A percentile compares a stretch with the other conserved stretches of the same genome.
Conservation (phyloP, 306 rosid species). For the Gleditsia sinensis region DNA sequence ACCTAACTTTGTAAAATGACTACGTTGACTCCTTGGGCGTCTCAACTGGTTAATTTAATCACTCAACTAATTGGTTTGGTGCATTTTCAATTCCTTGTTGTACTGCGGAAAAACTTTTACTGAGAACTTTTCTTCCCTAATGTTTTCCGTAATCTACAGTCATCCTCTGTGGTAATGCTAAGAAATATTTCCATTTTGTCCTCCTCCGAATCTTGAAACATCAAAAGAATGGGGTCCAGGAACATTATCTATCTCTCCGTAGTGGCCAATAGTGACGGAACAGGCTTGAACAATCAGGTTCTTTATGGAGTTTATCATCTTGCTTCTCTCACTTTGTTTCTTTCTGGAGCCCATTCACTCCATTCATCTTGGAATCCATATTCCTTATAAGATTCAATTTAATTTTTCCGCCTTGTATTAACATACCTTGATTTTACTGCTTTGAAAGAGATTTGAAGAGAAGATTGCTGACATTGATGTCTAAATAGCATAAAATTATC, state of each 20-base stretch:
- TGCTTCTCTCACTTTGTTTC: neutral
- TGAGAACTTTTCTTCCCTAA: neutral
- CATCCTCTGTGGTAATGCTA: neutral
- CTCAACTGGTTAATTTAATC: constrained; percentile 25
- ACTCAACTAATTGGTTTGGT: too few species aligned
- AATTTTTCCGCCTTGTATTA: neutral
- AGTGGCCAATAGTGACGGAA: neutral
- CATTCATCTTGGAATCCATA: neutral
- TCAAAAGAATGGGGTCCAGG: neutral
- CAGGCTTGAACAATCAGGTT: neutral
- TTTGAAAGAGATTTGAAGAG: neutral
- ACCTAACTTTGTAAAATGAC: constrained; percentile 3
- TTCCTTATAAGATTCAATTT: neutral
- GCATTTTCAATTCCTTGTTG: constrained; percentile 11
- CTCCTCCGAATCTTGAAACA: neutral
- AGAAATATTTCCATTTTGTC: neutral
- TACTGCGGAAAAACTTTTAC: constrained; percentile 5
- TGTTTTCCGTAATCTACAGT: neutral
- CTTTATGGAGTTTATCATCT: neutral
- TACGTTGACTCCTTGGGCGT: neutral
- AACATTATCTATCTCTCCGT: neutral
- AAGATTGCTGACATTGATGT: neutral
- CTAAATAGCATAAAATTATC: neutral
- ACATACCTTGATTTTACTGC: neutral
- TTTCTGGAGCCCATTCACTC: neutral